Conservation (phyloP, 805 yeast species). For the Blastobotrys attinorum region DNA sequence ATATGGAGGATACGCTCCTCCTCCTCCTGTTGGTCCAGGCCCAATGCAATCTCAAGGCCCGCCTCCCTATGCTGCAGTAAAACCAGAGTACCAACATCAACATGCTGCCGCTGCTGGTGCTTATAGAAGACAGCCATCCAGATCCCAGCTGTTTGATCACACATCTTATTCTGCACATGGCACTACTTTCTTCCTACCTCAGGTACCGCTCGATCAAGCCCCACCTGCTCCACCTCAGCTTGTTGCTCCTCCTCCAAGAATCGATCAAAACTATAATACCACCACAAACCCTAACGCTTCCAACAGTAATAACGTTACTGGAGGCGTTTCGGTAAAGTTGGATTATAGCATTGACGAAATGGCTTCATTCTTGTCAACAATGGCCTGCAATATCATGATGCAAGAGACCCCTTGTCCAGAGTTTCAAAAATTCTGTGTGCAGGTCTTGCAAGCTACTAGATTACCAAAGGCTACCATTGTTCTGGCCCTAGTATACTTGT, state of each 20-base stretch:
- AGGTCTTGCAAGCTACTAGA: conserved; percentile 79
- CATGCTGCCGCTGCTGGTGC: not conserved
- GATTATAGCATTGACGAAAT: conserved; percentile 74
- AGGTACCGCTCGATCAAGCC: conserved; percentile 12
- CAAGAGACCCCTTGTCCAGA: conserved; percentile 10
- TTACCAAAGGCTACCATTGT: conserved; percentile 76
- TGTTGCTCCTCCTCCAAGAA: conserved; percentile 18
- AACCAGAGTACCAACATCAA: not conserved
- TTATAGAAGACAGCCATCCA: not conserved
- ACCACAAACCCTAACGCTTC: not conserved
- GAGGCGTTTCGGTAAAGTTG: conserved; percentile 70
- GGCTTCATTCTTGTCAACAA: conserved; percentile 73
- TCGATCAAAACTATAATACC: too few species aligned
- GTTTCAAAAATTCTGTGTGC: conserved; percentile 48
- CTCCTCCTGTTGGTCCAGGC: conserved; percentile 4
- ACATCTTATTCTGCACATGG: conserved; percentile 15
- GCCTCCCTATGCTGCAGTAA: not conserved
- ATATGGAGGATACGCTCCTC: not conserved
- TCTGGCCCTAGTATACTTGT: conserved; percentile 69
- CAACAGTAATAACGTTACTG: conserved; percentile 28
- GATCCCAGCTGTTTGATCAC: not conserved
- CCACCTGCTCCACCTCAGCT: conserved; percentile 14
- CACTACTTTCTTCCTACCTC: conserved; percentile 13
- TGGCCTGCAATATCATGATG: conserved; percentile 48
- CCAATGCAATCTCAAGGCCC: not conserved